phyloP scores from a whole-genome alignment of 495 filamentous ascomycete genomes.

The Hypoxylon subgilvum region DNA sequence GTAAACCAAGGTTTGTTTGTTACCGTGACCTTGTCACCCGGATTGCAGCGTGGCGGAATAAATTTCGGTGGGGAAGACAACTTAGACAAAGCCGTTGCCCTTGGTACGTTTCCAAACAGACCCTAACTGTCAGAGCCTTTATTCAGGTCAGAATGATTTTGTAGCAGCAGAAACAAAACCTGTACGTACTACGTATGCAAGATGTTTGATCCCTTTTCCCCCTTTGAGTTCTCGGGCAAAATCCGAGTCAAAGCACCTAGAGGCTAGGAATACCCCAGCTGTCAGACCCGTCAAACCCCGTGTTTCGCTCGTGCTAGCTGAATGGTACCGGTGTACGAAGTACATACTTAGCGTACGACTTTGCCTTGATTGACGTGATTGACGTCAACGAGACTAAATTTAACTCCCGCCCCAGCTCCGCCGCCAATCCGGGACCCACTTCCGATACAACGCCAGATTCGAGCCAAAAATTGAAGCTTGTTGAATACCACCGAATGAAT shows the following conservation, averaged over 20 bases:
- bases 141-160: too few species aligned
- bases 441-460: conserved; percentile 5
- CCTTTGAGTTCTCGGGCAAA: not conserved
- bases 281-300: too few species aligned
- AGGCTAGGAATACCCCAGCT: conserved; percentile 21
- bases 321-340: not conserved
- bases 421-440: not conserved
- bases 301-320: not conserved
- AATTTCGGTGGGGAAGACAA: too few species aligned
- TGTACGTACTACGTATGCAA: too few species aligned
- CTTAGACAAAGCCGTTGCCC: not conserved
- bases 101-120: not conserved
- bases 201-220: conserved; percentile 1
- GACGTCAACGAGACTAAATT: conserved; percentile 15
- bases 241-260: too few species aligned
- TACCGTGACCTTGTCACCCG: not conserved
- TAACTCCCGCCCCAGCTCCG: conserved; percentile 4
- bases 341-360: too few species aligned
- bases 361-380: conserved; percentile 7
- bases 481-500: too few species aligned
- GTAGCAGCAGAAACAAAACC: not conserved
- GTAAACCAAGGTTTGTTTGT: not conserved
- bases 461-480: conserved; percentile 13
- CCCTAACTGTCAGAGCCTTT: conserved; percentile 18
- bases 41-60: not conserved